Evolutionary conservation across 495 filamentous ascomycete species (phyloP).

Genomic region (Choiromyces venosus): DNA sequence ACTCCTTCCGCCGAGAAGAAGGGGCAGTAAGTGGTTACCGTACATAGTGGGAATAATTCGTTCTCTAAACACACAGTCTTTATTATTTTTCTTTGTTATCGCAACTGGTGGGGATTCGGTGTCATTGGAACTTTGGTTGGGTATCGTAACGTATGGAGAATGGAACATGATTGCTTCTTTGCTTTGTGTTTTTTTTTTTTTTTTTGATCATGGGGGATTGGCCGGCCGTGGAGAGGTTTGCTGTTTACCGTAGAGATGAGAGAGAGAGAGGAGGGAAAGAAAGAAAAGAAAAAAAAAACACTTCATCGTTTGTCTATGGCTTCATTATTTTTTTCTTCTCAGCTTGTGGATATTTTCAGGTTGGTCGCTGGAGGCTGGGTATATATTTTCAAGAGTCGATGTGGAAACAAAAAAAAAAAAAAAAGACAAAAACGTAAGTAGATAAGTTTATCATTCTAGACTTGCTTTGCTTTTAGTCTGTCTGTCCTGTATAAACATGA

Average conservation of each 20-base stretch:
- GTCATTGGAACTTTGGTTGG: not conserved
- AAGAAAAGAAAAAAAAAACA: not conserved
- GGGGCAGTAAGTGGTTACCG: slow-evolving; percentile 10
- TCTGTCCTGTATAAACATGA: not conserved
- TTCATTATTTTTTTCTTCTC: not conserved
- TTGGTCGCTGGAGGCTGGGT: not conserved
- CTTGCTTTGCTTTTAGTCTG: not conserved
- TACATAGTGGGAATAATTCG: not conserved
- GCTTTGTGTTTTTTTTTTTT: not conserved
- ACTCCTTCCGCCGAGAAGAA: slow-evolving; percentile 21
- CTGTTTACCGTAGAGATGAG: not conserved
- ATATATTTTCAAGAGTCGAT: not conserved
- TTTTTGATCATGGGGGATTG: not conserved
- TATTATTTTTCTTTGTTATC: not conserved
- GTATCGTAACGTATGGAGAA: not conserved
- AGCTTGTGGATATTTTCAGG: not conserved
- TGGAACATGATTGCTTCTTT: not conserved
- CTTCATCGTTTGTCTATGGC: not conserved
- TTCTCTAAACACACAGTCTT: not conserved
- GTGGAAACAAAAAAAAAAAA: too few relatives aligned
- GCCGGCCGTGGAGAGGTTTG: not conserved
- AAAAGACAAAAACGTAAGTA: not conserved
- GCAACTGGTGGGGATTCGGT: not conserved
- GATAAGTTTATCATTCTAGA: not conserved
- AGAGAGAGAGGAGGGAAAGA: not conserved